Evolutionary conservation across 2,329 filamentous ascomycete species (phyloP), one percentile per base, ranked within the genome.

Genomic region (Aspergillus fijiensis): DNA sequence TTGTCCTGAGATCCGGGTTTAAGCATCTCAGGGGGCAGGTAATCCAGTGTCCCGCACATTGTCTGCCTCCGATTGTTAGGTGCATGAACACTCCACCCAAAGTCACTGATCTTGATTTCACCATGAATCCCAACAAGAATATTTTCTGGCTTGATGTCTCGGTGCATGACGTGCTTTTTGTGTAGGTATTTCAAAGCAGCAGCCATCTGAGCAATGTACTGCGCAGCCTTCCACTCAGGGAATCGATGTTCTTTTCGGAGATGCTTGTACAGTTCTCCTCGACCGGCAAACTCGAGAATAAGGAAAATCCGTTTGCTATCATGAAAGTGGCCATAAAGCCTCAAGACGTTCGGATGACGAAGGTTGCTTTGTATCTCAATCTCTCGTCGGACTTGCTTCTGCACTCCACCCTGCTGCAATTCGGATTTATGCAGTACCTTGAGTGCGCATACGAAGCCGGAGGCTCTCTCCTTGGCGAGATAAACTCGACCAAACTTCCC

Each of bases 91-190:
- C 91, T 96, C 95, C 95, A 99, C 53, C 95, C 94, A 72, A 98
- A 99, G 77, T 99, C 95, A 4, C 92, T 96, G 72, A 99, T 93
- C 79, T 99, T 99, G 80, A 99, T 93, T 81, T 99, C 95, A 66
- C 93, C 95, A 73, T 98, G 94, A 61, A 98, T 92, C 14, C 94
- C 94, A 31, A 98, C 89, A 23, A 98, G 84, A 65, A 98, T 98
- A 72, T 98, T 98, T 79, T 98, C 93, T 2, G 93, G 93, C 81
- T 98, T 98, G 80, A 98, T 98, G 70, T 98, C 93, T 60, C 93
- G 86, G 78, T 98, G 94, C 80, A 98, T 98, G 68, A 98, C 91
- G 76, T 97, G 92, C 81, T 98, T 98, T 75, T 92, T 92, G 81
- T 97, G 93, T 50, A 97, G 84, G 73, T 97, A 98, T 67, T 89